Percentiles rank a stretch among this genome's conserved stretches.
phyloP scores from a whole-genome alignment of 768 basidiomycete species.

The Rhodotorula toruloides region DNA sequence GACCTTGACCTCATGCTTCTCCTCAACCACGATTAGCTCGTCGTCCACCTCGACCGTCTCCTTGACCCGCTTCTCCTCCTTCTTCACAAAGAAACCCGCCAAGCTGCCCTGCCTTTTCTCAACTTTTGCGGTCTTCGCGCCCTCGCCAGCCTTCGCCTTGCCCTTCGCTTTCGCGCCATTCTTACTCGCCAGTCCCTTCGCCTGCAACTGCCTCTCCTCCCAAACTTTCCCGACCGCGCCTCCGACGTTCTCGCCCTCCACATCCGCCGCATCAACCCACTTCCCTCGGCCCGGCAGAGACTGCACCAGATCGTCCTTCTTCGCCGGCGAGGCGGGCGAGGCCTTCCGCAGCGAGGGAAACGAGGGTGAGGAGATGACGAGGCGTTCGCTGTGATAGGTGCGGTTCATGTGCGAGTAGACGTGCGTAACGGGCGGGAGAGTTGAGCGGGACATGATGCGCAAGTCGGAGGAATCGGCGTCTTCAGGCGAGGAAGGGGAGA shows the following conservation, averaged over 20 bases:
- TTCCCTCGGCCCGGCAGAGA: slow-evolving; percentile 18
- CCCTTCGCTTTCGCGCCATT: not conserved
- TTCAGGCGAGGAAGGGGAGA: not conserved
- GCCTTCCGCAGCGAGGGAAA: slow-evolving; percentile 5
- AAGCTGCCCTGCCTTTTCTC: slow-evolving; percentile 28
- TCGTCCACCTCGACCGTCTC: not conserved
- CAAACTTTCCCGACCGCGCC: slow-evolving; percentile 36
- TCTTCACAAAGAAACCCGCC: slow-evolving; percentile 24
- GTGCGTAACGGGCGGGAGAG: slow-evolving; percentile 63
- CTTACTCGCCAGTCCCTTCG: not conserved
- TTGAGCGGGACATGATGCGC: slow-evolving; percentile 12
- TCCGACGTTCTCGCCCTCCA: slow-evolving; percentile 21
- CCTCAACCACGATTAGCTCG: not conserved
- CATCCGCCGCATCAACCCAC: slow-evolving; percentile 21
- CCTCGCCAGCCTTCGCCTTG: not conserved
- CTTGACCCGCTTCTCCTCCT: not conserved
- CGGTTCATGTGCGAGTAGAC: slow-evolving; percentile 86
- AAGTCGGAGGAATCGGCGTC: not conserved
- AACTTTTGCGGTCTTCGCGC: not conserved
- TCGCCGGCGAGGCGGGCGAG: not conserved
- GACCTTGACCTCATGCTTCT: not conserved
- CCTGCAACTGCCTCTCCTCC: slow-evolving; percentile 13
- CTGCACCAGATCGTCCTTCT: slow-evolving; percentile 4
- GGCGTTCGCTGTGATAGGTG: slow-evolving; percentile 48
- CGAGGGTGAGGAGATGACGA: slow-evolving; percentile 20